phyloP scores from a whole-genome alignment of 495 filamentous ascomycete species.

The Xylaria curta region DNA sequence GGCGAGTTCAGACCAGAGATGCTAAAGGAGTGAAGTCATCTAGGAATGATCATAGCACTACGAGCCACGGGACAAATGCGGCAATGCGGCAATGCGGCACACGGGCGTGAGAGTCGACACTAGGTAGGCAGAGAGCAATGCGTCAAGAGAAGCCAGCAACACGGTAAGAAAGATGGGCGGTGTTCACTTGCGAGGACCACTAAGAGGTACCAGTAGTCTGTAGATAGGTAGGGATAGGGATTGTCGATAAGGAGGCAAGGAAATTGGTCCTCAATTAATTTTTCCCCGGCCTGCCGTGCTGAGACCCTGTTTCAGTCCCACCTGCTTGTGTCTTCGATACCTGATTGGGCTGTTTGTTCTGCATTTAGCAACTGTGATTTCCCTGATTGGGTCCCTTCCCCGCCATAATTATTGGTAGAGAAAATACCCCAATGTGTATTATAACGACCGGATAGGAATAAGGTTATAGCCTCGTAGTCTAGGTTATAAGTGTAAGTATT shows the following conservation, averaged over 20 bases:
- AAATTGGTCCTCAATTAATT: conserved; percentile 22
- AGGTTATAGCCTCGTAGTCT: conserved; percentile 2
- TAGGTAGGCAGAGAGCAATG: not conserved
- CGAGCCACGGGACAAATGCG: conserved; percentile 19
- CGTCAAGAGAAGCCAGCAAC: conserved; percentile 22
- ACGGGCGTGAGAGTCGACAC: not conserved
- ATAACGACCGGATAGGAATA: not conserved
- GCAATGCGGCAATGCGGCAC: conserved; percentile 23
- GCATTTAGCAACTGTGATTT: not conserved
- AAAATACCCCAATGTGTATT: not conserved
- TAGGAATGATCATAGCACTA: conserved; percentile 27
- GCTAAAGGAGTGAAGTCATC: conserved; percentile 46
- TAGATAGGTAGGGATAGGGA: not conserved
- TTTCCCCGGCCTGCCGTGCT: conserved; percentile 19
- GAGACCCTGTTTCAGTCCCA: conserved; percentile 7
- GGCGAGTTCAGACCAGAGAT: conserved; percentile 27
- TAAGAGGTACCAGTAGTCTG: not conserved
- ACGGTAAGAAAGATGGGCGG: not conserved
- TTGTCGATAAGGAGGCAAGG: conserved; percentile 26
- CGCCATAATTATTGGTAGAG: not conserved
- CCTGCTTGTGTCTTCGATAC: not conserved
- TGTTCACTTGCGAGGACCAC: not conserved
- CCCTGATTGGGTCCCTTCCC: not conserved
- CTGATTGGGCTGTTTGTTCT: conserved; percentile 13
- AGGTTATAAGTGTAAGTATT: not conserved